Evolutionary conservation across 164 flowering plant species (phyloP).

Genomic region (Akebia trifoliata): DNA sequence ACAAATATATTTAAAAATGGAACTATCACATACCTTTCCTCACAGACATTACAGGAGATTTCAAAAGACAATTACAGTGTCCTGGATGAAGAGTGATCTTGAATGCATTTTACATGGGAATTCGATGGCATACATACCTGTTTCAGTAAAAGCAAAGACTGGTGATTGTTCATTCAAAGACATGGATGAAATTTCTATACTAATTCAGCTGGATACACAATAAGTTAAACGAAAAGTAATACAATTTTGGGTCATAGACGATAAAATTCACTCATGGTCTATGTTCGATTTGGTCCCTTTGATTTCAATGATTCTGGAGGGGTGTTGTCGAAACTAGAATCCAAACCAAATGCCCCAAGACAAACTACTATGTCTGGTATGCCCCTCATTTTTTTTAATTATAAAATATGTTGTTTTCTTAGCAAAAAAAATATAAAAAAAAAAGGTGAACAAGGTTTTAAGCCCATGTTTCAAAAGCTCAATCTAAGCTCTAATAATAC

Average conservation of each 20-base stretch:
- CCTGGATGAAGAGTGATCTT: conserved; percentile 25
- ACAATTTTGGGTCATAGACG: neutral
- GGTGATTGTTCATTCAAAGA: neutral
- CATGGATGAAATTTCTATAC: neutral
- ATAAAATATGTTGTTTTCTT: too few relatives aligned
- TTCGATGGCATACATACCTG: conserved; percentile 35
- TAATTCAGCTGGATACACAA: neutral
- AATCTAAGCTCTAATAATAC: too few relatives aligned
- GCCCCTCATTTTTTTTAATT: too few relatives aligned
- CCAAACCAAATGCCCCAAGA: too few relatives aligned
- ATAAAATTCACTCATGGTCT: too few relatives aligned
- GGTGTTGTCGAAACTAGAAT: too few relatives aligned
- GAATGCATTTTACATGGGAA: conserved; percentile 18
- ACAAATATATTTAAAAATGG: neutral
- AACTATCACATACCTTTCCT: conserved; percentile 31
- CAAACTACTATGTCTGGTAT: too few relatives aligned
- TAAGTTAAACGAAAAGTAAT: neutral
- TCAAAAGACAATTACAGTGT: conserved; percentile 16
- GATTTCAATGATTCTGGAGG: too few relatives aligned
- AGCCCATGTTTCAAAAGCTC: too few relatives aligned
- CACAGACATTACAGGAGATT: conserved; percentile 24
- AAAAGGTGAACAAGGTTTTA: too few relatives aligned
- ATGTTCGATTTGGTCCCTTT: too few relatives aligned
- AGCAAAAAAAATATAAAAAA: too few relatives aligned
- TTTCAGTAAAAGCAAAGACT: conserved; percentile 3